A percentile compares a stretch with the other conserved stretches of the same genome.
phyloP scores from a whole-genome alignment of 176 grass and related monocot species.

The Aegilops longissima region DNA sequence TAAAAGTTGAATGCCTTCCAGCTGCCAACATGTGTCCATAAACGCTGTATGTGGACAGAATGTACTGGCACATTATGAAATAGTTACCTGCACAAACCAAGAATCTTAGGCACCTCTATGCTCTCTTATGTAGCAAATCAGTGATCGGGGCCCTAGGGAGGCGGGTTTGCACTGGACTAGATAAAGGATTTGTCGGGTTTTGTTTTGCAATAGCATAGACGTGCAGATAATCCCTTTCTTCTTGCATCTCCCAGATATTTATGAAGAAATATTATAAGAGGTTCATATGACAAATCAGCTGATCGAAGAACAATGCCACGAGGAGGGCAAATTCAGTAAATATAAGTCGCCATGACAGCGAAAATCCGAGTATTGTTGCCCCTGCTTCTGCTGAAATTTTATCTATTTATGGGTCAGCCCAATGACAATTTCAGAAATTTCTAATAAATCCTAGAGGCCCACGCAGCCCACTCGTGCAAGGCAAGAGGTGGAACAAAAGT shows the following conservation, averaged over 20 bases:
- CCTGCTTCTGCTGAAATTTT: no score
- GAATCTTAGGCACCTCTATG: background rate
- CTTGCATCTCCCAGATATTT: background rate
- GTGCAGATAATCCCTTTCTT: background rate
- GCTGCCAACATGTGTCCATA: no score
- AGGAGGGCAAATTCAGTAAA: background rate
- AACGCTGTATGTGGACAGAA: no score
- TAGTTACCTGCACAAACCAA: background rate
- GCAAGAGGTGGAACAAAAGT: no score
- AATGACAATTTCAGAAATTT: no score
- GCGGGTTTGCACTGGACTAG: background rate
- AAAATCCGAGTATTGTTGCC: constrained; percentile 67
- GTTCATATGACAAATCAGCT: no score
- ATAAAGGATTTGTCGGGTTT: background rate
- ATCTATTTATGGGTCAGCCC: no score
- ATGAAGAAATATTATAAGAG: background rate
- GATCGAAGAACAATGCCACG: no score
- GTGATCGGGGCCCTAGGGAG: background rate
- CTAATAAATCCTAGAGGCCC: no score
- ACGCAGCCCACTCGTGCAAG: no score
- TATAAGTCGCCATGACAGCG: constrained; percentile 75
- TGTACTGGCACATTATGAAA: no score
- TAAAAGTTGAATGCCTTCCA: no score
- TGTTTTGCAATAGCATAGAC: background rate
- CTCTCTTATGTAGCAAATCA: background rate